Evolutionary conservation across 2,329 filamentous ascomycete species (phyloP).

Genomic region (Trichophyton simii): DNA sequence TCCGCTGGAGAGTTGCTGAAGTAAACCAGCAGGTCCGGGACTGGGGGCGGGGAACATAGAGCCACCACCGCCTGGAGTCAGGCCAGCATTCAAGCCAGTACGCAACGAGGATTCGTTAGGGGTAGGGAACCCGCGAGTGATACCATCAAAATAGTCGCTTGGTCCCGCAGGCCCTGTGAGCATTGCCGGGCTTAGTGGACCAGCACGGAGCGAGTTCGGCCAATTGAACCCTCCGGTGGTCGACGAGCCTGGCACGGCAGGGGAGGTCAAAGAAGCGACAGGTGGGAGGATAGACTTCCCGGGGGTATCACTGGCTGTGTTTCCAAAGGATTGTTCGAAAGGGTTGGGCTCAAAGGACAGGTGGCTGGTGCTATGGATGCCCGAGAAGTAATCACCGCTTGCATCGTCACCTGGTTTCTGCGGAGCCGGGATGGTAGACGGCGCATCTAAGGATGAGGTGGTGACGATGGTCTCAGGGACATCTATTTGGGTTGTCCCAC

Average conservation of each 20-base stretch:
- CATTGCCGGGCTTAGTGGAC: constrained; percentile 94
- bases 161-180: constrained; percentile 63
- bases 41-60: constrained; percentile 94
- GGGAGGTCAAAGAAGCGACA: constrained; percentile 81
- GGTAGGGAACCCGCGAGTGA: constrained; percentile 69
- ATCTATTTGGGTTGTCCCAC: constrained; percentile 14
- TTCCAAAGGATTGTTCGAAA: constrained; percentile 87
- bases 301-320: constrained; percentile 60
- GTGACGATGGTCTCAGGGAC: constrained; percentile 34
- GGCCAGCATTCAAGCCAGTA: constrained; percentile 45
- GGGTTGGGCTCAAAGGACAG: constrained; percentile 73
- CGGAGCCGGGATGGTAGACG: constrained; percentile 57
- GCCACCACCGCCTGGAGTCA: constrained; percentile 87
- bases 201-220: constrained; percentile 77
- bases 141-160: constrained; percentile 79
- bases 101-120: constrained; percentile 92
- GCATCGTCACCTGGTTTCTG: constrained; percentile 40
- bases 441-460: constrained; percentile 44
- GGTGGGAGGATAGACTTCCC: constrained; percentile 72
- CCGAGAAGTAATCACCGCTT: constrained; percentile 56
- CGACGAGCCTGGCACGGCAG: constrained; percentile 65
- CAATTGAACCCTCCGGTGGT: constrained; percentile 61
- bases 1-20: constrained; percentile 65
- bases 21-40: constrained; percentile 62
- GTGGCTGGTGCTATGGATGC: constrained; percentile 38